These are phyloP conservation scores for Batkoa obscura DNA, from an alignment of 371 early-diverging fungal species.

Conservation along the genomic window DNA sequence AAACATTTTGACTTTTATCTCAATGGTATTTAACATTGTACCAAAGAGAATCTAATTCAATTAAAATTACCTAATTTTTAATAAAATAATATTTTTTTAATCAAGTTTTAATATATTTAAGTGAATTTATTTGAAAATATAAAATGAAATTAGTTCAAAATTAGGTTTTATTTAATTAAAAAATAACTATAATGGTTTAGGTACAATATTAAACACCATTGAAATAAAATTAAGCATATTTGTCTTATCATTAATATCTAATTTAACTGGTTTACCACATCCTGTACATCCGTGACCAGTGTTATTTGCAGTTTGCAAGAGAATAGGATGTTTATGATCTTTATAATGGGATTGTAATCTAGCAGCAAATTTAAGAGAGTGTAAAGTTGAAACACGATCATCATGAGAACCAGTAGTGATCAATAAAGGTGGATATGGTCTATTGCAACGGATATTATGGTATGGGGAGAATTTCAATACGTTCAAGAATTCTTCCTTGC, in stretches of 20 bases:
- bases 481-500: constrained; percentile 18
- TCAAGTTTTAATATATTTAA: too few relatives aligned
- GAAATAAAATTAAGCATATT: too few relatives aligned
- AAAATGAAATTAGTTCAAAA: too few relatives aligned
- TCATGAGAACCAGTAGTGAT: constrained; percentile 23
- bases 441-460: constrained; percentile 24
- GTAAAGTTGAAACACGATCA: constrained; percentile 25
- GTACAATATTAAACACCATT: too few relatives aligned
- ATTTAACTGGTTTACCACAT: too few relatives aligned
- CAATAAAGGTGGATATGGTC: constrained; percentile 20
- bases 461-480: constrained; percentile 29
- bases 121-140: too few relatives aligned
- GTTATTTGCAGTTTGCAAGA: not conserved
- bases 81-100: too few relatives aligned
- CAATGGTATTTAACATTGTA: not conserved
- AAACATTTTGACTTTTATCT: not conserved
- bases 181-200: too few relatives aligned
- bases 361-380: constrained; percentile 35
- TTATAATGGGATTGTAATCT: constrained; percentile 26
- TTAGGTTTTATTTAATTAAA: too few relatives aligned
- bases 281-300: too few relatives aligned
- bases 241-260: too few relatives aligned
- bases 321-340: constrained; percentile 17
- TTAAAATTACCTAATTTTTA: too few relatives aligned
- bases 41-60: not conserved